Conservation (phyloP, 108 stramenopile species). For the Skeletonema menzelii region DNA sequence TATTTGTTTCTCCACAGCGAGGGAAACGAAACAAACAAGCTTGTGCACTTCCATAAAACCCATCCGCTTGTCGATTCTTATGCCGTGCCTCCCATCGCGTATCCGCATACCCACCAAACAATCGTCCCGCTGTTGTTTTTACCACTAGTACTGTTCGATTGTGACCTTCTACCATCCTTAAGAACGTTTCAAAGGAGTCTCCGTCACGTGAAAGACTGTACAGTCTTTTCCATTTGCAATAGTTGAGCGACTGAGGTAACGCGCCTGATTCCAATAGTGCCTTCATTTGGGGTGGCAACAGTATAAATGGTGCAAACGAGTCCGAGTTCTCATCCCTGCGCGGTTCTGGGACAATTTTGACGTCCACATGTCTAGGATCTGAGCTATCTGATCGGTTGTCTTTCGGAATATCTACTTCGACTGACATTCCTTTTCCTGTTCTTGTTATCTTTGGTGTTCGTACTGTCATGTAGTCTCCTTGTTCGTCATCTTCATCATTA, state of each 20-base stretch:
- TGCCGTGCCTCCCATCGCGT: constrained; percentile 61
- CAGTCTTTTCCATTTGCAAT: constrained; percentile 78
- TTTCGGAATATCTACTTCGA: constrained; percentile 35
- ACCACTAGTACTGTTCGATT: constrained; percentile 73
- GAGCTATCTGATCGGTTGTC: too few relatives aligned
- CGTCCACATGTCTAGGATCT: background rate
- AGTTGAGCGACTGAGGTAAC: constrained; percentile 65
- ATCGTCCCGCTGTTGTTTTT: constrained; percentile 54
- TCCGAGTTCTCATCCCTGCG: constrained; percentile 5
- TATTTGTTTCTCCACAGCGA: constrained; percentile 2
- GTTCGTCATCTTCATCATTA: background rate
- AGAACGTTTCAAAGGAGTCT: constrained; percentile 80
- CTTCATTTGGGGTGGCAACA: constrained; percentile 39
- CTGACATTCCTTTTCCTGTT: constrained; percentile 43
- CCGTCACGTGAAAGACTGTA: constrained; percentile 83
- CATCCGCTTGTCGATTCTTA: constrained; percentile 23
- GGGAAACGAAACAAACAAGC: constrained; percentile 63
- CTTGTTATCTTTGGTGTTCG: constrained; percentile 27
- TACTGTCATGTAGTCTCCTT: constrained; percentile 18
- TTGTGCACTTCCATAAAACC: constrained; percentile 71
- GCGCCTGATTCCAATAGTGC: constrained; percentile 53
- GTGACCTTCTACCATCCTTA: constrained; percentile 57
- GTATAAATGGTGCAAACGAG: constrained; percentile 22
- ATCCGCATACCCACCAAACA: constrained; percentile 88
- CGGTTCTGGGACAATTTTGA: constrained; percentile 42